These are phyloP conservation scores for Amanita jacksonii DNA, from an alignment of 768 basidiomycete species.

Conservation along the genomic window DNA sequence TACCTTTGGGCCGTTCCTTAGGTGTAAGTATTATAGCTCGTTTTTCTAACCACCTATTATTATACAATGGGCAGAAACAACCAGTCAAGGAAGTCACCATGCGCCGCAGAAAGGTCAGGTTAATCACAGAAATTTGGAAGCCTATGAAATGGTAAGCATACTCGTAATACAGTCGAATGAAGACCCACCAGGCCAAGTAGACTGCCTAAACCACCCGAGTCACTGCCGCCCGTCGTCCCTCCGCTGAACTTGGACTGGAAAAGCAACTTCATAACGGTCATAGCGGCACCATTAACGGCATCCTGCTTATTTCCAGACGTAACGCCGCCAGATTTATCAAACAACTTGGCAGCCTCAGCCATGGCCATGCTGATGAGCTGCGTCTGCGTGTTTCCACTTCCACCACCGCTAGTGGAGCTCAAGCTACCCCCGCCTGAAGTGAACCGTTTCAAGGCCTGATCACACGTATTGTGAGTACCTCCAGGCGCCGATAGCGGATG, in stretches of 20 bases:
- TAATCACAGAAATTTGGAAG: conserved; percentile 19
- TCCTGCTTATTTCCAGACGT: conserved; percentile 71
- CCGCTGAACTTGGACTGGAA: conserved; percentile 56
- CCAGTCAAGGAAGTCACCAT: no score
- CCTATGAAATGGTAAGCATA: conserved; percentile 15
- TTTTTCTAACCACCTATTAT: no score
- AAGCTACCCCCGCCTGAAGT: conserved; percentile 37
- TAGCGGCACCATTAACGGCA: conserved; percentile 74
- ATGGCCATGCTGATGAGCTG: conserved; percentile 81
- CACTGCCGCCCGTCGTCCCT: conserved; percentile 43
- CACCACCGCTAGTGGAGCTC: conserved; percentile 10
- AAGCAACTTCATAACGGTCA: conserved; percentile 78
- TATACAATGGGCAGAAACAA: no score
- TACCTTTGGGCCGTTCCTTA: no score
- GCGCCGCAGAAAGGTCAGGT: no score
- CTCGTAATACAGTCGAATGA: not conserved
- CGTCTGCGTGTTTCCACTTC: conserved; percentile 39
- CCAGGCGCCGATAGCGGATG: no score
- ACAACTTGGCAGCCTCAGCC: conserved; percentile 69
- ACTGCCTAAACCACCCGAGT: conserved; percentile 60
- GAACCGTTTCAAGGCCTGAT: conserved; percentile 59
- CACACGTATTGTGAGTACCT: no score
- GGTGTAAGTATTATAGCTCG: no score
- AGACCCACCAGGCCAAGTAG: conserved; percentile 52
- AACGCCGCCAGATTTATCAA: conserved; percentile 59